Base-by-base conservation (phyloP, 176 grass and related monocot species). In the Saccharum officinarum region DNA sequence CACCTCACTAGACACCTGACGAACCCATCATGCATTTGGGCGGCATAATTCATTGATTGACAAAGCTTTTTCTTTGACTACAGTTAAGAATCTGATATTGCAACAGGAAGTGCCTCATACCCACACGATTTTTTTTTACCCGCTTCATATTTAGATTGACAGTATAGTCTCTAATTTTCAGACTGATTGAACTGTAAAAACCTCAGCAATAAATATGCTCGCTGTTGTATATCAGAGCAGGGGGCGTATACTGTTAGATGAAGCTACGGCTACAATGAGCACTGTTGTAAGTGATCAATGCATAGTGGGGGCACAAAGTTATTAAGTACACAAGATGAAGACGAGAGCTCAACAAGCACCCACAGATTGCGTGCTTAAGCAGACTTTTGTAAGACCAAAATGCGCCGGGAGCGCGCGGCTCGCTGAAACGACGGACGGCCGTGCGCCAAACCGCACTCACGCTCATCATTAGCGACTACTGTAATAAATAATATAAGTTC, bases 401-500 rank as follows among this genome's bases (percentile, higher is more conserved):
- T 44, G 59, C 39, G 33, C 3, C 38, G 80, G 28, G 45, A 50
- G n/a, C n/a, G n/a, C n/a, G 63, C 20, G 60, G 17, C 59, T 80
- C 47, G 6, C 71, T 25, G 23, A 82, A 87, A 73, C 77, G 71
- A 95, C 85, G 54, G 44, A 15, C 9, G 23, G 33, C 7, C 1
- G 11, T 20, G 74, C 42, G 83, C 71, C 55, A 90, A 78, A 85
- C 63, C 64, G 81, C 94, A 97, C 89, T 93, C 22, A 87, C 47
- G 18, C 63, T 76, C 80, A 82, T 89, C 77, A 89, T 89, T 75
- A 76, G 70, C 61, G n/a, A n/a, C n/a, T n/a, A n/a, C n/a, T n/a
- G n/a, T n/a, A 57, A 5, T 73, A 59, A 16, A 80, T 68, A 77
- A 57, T 52, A 25, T 10, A 70, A 40, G 13, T 39, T 81, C 54